Base-by-base conservation (phyloP, 1,284 basidiomycete species). In the Filobasidium uniguttulatum region DNA sequence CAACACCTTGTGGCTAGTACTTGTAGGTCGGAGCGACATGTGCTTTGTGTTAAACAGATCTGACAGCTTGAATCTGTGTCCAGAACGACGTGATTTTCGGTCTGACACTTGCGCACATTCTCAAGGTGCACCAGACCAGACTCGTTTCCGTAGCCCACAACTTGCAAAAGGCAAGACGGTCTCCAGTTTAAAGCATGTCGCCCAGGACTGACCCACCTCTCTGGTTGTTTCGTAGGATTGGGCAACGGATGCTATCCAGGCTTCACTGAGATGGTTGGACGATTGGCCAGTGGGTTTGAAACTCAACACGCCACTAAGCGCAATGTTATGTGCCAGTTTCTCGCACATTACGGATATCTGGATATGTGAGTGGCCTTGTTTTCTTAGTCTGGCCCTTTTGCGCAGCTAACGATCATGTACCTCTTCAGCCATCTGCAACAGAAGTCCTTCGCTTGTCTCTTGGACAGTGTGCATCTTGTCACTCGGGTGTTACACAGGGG, bases 261-360 rank as follows among this genome's bases (percentile, higher is more conserved):
- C 70, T 17, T 72, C 75, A 0, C 71, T 94, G 1, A 58, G 74
- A 1, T 97, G 91, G 91, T 74, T 98, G 3, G 84, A 93, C 63
- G 80, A 83, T 51, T 98, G 94, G 91, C 93, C 93, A 0, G 87
- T 83, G 0, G 93, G 94, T 1, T 70, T 98, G 37, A 98, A 98
- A 69, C 80, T 98, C 52, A 98, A 98, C 63, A 88, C 87, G 0
- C 87, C 96, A 57, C 75, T 97, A 15, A 85, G 87, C 57, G 72
- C 75, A 17, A 85, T 93, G 61, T 85, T 89, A 59, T 80, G 81
- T 29, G 75, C 80, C 52, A 73, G 77, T 0, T 82, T 91, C 50
- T 72, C 79, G 1, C 74, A 75, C 22, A 56, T 82, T 4, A 75
- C 85, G 5, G 71, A 71, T 3, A 60, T 75, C 5, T 91, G 85